Evolutionary conservation across 257 asterid genomes (phyloP).

Genomic region (Solanum pinnatisectum): DNA sequence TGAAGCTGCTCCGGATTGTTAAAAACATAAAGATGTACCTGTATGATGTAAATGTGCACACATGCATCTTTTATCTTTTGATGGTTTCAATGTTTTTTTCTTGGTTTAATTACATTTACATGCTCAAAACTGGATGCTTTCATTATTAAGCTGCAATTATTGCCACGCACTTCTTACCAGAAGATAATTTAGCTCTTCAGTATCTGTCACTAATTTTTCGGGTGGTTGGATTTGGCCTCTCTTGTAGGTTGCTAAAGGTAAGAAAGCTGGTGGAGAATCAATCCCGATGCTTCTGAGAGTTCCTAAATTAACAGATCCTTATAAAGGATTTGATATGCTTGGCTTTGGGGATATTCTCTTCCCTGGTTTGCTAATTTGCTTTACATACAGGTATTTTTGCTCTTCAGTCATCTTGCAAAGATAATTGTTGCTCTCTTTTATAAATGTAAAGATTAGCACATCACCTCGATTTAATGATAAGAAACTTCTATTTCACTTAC

Average conservation of each 20-base stretch:
- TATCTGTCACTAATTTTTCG: neutral
- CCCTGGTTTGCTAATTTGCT: conserved; percentile 88
- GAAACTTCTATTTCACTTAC: neutral
- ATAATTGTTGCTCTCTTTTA: neutral
- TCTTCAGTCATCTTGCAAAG: neutral
- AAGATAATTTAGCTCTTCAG: neutral
- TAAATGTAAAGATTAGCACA: neutral
- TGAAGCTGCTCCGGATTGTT: neutral
- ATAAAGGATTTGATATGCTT: conserved; percentile 87
- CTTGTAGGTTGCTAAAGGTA: conserved; percentile 88
- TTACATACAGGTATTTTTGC: conserved; percentile 54
- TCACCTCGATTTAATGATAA: neutral
- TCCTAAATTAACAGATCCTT: conserved; percentile 88
- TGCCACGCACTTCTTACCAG: neutral
- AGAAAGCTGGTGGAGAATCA: conserved; percentile 88
- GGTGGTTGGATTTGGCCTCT: neutral
- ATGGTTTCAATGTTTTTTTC: neutral
- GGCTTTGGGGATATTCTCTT: conserved; percentile 97
- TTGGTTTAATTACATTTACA: neutral
- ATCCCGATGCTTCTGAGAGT: conserved; percentile 96
- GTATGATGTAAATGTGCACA: neutral
- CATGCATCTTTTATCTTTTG: neutral
- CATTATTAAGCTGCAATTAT: neutral
- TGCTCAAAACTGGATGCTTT: neutral
- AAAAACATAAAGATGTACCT: neutral